Evolutionary conservation across 1,139 yeast species (phyloP).

Genomic region (Wickerhamomyces sp.): DNA sequence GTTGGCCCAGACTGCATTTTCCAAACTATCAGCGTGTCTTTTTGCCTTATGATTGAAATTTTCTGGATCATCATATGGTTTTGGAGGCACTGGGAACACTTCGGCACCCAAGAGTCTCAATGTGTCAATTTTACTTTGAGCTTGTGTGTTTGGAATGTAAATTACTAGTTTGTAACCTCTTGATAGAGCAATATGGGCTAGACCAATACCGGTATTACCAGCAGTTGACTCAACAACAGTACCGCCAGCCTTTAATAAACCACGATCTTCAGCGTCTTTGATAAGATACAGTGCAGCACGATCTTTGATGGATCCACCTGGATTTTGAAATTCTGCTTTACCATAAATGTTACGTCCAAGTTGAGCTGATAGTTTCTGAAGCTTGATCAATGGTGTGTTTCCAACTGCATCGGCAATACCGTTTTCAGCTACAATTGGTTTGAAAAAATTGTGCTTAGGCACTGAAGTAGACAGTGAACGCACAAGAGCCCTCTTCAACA

Average conservation of each 20-base stretch:
- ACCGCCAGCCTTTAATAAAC: slow-evolving; percentile 45
- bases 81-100: slow-evolving; percentile 88
- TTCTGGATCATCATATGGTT: slow-evolving; percentile 71
- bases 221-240: slow-evolving; percentile 70
- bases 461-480: slow-evolving; percentile 8
- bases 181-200: slow-evolving; percentile 83
- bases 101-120: slow-evolving; percentile 75
- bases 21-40: slow-evolving; percentile 69
- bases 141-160: slow-evolving; percentile 87
- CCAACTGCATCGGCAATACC: slow-evolving; percentile 81
- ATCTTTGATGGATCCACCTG: slow-evolving; percentile 92
- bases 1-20: slow-evolving; percentile 87
- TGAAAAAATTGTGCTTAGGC: slow-evolving; percentile 7
- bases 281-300: slow-evolving; percentile 80
- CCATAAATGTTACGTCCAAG: slow-evolving; percentile 77
- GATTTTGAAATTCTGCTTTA: slow-evolving; percentile 90
- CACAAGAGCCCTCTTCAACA: slow-evolving; percentile 5
- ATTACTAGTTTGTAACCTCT: slow-evolving; percentile 80
- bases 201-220: slow-evolving; percentile 85
- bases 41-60: slow-evolving; percentile 84
- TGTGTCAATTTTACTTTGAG: slow-evolving; percentile 71
- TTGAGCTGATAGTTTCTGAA: slow-evolving; percentile 55
- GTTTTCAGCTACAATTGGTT: slow-evolving; percentile 51
- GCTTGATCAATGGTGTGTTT: slow-evolving; percentile 73
- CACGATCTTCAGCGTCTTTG: slow-evolving; percentile 72